These are phyloP conservation scores for Sporisorium sorghi DNA, from an alignment of 1,284 basidiomycete species.

Conservation along the genomic window DNA sequence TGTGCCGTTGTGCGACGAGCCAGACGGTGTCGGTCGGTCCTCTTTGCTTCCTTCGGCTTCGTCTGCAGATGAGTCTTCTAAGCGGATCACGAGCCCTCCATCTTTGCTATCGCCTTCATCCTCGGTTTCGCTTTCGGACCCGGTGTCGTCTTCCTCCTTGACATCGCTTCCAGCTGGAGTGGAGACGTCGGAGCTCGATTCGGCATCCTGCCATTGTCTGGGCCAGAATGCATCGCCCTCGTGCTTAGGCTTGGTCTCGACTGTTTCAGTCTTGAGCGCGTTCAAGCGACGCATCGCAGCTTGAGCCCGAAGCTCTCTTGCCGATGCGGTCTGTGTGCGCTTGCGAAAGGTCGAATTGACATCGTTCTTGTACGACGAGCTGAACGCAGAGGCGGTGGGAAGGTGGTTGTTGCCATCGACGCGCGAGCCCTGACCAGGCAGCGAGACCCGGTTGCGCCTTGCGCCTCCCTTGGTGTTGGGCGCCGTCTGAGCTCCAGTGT, in stretches of 20 bases:
- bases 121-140: constrained; percentile 27
- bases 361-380: constrained; percentile 49
- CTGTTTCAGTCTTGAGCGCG: constrained; percentile 14
- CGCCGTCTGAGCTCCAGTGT: constrained; percentile 59
- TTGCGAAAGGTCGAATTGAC: constrained; percentile 60
- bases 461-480: constrained; percentile 47
- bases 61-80: constrained; percentile 30
- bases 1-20: not conserved
- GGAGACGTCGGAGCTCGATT: not conserved
- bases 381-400: constrained; percentile 39
- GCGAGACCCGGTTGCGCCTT: constrained; percentile 24
- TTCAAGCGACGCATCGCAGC: constrained; percentile 40
- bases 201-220: not conserved
- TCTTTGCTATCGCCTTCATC: constrained; percentile 26
- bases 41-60: not conserved
- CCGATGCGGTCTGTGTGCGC: constrained; percentile 34
- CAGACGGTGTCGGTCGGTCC: not conserved
- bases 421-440: constrained; percentile 50
- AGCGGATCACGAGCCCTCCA: constrained; percentile 25
- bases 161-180: constrained; percentile 3
- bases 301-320: constrained; percentile 47
- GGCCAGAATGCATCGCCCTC: constrained; percentile 14
- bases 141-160: constrained; percentile 20
- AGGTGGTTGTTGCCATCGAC: constrained; percentile 53
- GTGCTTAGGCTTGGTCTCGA: not conserved